phyloP scores from a whole-genome alignment of 345 rosid species.

The Punica granatum region DNA sequence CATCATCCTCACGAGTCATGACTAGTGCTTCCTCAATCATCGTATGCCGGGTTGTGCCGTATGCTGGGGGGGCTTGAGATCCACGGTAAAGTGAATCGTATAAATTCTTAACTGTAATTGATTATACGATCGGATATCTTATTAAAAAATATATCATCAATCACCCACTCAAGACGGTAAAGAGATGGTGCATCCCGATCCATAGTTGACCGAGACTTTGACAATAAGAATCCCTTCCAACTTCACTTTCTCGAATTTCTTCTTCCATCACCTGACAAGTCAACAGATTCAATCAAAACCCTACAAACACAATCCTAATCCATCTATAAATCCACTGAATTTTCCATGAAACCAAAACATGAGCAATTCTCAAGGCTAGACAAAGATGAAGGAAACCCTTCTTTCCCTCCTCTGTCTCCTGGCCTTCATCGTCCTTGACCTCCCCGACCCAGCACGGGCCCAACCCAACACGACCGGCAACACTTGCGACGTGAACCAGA shows the following conservation, averaged over 20 bases:
- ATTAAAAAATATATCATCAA: no score
- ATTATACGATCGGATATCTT: no score
- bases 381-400: constrained; percentile 15
- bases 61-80: no score
- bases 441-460: constrained; percentile 16
- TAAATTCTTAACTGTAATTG: no score
- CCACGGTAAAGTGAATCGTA: no score
- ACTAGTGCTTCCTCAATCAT: no score
- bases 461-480: constrained; percentile 43
- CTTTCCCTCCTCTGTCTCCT: constrained; percentile 8
- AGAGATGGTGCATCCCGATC: background rate
- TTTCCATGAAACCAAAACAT: background rate
- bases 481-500: constrained; percentile 30
- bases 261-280: background rate
- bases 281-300: background rate
- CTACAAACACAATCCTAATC: background rate
- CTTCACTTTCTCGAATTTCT: background rate
- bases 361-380: background rate
- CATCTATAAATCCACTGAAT: background rate
- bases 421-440: constrained; percentile 18
- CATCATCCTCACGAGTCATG: no score
- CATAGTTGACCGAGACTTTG: background rate
- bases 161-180: no score
- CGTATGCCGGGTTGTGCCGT: no score
- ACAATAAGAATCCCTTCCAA: background rate